Evolutionary conservation across 129 eudicot species (phyloP).

Genomic region (Deinandra increscens): DNA sequence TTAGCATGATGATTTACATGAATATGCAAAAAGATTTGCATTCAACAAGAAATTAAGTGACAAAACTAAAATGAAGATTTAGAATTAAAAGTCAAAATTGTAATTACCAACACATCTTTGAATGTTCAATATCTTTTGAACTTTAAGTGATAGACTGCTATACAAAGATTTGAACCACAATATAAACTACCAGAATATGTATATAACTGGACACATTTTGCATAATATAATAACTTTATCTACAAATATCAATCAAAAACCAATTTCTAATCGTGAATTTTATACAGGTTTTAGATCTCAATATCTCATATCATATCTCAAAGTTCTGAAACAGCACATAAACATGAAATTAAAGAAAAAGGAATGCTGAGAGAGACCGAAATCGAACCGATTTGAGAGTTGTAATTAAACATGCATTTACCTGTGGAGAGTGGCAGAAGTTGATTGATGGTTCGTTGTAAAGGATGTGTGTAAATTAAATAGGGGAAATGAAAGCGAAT

Average conservation of each 20-base stretch:
- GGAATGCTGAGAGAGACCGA: neutral
- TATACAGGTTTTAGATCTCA: conserved; percentile 1
- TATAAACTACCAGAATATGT: conserved; percentile 2
- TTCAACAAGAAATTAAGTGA: neutral
- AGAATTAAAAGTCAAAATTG: too few relatives aligned
- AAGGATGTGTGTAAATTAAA: conserved; percentile 19
- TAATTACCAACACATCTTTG: too few relatives aligned
- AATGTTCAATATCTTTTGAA: too few relatives aligned
- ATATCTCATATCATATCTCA: neutral
- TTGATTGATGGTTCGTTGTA: conserved; percentile 15
- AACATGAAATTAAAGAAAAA: conserved; percentile 11
- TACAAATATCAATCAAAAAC: neutral
- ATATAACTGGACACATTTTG: neutral
- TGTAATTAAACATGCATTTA: neutral
- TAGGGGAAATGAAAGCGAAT: conserved; percentile 22
- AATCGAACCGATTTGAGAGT: conserved; percentile 11
- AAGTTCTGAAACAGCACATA: neutral
- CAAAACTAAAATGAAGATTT: neutral
- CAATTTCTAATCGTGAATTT: conserved; percentile 8
- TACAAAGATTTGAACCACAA: too few relatives aligned
- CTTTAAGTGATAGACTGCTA: too few relatives aligned
- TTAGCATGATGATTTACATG: neutral
- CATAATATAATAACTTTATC: neutral
- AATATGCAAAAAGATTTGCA: neutral
- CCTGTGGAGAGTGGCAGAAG: conserved; percentile 5